A percentile compares a stretch with the other conserved stretches of the same genome.
phyloP scores from a whole-genome alignment of 805 yeast genomes.

The Ogataea paradorogensis region DNA sequence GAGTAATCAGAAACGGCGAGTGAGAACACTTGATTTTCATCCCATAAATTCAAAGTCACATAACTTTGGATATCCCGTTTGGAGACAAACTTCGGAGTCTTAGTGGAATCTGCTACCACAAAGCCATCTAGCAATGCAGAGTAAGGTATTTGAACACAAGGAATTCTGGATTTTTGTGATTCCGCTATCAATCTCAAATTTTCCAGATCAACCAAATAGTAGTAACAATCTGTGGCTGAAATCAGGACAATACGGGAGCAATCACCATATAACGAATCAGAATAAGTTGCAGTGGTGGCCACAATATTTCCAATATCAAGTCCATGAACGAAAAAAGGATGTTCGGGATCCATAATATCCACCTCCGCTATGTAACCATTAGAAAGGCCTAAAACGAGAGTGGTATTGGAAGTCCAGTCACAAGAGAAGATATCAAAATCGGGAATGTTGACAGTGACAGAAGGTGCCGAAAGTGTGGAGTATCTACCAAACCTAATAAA shows the following conservation, averaged over 20 bases:
- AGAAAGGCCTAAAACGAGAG: constrained; percentile 26
- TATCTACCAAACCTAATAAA: constrained; percentile 11
- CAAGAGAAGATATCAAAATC: constrained; percentile 22
- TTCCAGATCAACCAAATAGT: constrained; percentile 22
- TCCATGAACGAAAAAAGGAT: constrained; percentile 25
- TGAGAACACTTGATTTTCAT: constrained; percentile 18
- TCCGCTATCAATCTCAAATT: constrained; percentile 16
- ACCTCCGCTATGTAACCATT: constrained; percentile 30
- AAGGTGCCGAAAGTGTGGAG: constrained; percentile 15
- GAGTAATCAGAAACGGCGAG: constrained; percentile 17
- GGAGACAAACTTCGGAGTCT: constrained; percentile 17
- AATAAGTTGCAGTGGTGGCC: constrained; percentile 22
- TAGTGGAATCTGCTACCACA: constrained; percentile 18
- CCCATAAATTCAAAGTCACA: constrained; percentile 12
- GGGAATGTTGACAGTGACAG: constrained; percentile 20
- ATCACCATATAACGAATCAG: constrained; percentile 16
- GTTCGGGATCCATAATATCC: constrained; percentile 17
- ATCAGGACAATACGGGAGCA: constrained; percentile 16
- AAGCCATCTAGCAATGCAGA: constrained; percentile 25
- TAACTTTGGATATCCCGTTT: constrained; percentile 20
- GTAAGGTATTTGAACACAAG: constrained; percentile 16
- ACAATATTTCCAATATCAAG: constrained; percentile 24
- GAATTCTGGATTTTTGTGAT: constrained; percentile 12
- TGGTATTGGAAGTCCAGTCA: constrained; percentile 29
- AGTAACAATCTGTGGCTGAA: constrained; percentile 18